These are phyloP conservation scores for Pseudogymnoascus destructans DNA, from an alignment of 2,329 filamentous ascomycete species.

Conservation along the genomic window DNA sequence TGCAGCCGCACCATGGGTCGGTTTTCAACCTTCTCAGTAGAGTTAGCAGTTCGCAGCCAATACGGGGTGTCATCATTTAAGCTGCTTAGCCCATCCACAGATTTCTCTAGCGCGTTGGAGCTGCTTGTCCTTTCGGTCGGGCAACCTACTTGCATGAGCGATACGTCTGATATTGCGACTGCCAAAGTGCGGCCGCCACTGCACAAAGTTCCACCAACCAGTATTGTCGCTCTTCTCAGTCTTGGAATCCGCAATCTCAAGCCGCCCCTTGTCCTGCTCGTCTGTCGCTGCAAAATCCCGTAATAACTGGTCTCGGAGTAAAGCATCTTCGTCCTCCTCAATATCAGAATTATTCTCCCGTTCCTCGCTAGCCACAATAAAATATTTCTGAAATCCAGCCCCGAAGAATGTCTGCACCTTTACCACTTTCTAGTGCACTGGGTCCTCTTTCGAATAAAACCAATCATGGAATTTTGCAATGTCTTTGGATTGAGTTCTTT, in stretches of 20 bases:
- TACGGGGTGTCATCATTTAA: neutral
- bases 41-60: too few relatives aligned
- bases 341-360: neutral
- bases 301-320: neutral
- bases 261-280: neutral
- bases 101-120: too few relatives aligned
- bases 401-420: conserved; percentile 8
- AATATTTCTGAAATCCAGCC: neutral
- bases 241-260: neutral
- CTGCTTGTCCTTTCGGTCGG: too few relatives aligned
- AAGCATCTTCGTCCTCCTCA: neutral
- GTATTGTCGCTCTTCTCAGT: neutral
- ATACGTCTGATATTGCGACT: too few relatives aligned
- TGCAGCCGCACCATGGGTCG: too few relatives aligned
- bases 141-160: too few relatives aligned
- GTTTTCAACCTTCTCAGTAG: too few relatives aligned
- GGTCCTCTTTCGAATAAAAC: neutral
- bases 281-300: neutral
- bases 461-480: neutral
- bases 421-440: neutral
- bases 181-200: too few relatives aligned
- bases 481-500: neutral
- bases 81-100: conserved; percentile 10
- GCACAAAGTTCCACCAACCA: neutral
- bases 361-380: neutral